These are phyloP conservation scores for Aspergillus affinis DNA, from an alignment of 495 filamentous ascomycete species.

Conservation along the genomic window DNA sequence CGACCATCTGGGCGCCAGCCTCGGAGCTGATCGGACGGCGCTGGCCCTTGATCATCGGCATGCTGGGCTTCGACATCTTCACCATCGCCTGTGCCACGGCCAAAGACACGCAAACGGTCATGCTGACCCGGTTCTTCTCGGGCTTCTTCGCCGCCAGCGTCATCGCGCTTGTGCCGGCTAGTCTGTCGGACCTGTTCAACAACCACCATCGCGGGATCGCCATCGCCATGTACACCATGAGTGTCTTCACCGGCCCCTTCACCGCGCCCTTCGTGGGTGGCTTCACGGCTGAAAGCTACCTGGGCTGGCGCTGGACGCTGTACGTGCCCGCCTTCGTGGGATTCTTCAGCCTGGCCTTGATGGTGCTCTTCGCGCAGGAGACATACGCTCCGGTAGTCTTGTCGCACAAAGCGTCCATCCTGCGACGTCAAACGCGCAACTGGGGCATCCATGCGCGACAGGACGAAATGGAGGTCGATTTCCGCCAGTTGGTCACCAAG, in stretches of 20 bases:
- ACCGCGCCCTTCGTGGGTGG: conserved; percentile 47
- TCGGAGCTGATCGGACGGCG: conserved; percentile 71
- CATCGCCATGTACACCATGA: conserved; percentile 47
- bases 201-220: conserved; percentile 43
- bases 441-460: conserved; percentile 50
- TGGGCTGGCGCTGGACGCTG: conserved; percentile 49
- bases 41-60: conserved; percentile 48
- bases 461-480: conserved; percentile 42
- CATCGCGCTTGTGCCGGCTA: conserved; percentile 48
- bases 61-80: conserved; percentile 51
- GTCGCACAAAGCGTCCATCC: conserved; percentile 34
- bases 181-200: conserved; percentile 50
- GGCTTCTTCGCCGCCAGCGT: conserved; percentile 50
- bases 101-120: conserved; percentile 55
- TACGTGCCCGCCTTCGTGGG: conserved; percentile 43
- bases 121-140: conserved; percentile 48
- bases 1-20: conserved; percentile 60
- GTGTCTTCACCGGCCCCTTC: conserved; percentile 45
- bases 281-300: conserved; percentile 29
- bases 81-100: conserved; percentile 51
- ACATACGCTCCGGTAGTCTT: conserved; percentile 42
- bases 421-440: conserved; percentile 42
- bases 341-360: conserved; percentile 24
- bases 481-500: conserved; percentile 35
- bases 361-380: conserved; percentile 31